These are phyloP conservation scores for Botrytis paeoniae DNA, from an alignment of 2,329 filamentous ascomycete species.

Conservation along the genomic window DNA sequence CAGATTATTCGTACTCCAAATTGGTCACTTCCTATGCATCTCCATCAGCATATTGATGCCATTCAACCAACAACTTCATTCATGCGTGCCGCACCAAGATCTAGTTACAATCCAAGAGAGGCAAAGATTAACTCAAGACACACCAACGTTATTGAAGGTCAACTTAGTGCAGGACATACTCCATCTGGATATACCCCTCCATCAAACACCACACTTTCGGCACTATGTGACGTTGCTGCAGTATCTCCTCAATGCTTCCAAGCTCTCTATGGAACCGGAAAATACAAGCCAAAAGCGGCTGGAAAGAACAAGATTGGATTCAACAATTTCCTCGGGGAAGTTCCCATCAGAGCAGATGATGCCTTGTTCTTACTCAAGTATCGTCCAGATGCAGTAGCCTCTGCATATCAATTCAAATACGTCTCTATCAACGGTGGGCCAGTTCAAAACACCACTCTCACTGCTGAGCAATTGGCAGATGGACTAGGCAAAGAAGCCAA, in stretches of 20 bases:
- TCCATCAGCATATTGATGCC: slow-evolving; percentile 57
- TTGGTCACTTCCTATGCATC: slow-evolving; percentile 57
- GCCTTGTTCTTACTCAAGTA: slow-evolving; percentile 27
- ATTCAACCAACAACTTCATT: slow-evolving; percentile 61
- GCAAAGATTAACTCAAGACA: slow-evolving; percentile 5
- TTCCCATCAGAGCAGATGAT: slow-evolving; percentile 29
- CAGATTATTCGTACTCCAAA: slow-evolving; percentile 50
- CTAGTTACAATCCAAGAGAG: background rate
- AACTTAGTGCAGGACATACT: background rate
- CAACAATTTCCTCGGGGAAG: slow-evolving; percentile 30
- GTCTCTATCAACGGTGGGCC: slow-evolving; percentile 23
- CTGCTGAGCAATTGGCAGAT: slow-evolving; percentile 17
- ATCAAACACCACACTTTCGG: slow-evolving; percentile 31
- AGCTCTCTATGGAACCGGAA: slow-evolving; percentile 27
- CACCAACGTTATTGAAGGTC: slow-evolving; percentile 15
- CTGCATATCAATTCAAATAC: slow-evolving; percentile 24
- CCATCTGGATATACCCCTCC: slow-evolving; percentile 34
- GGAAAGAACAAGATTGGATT: slow-evolving; percentile 29
- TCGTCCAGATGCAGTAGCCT: slow-evolving; percentile 25
- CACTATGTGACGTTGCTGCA: slow-evolving; percentile 60
- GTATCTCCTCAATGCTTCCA: slow-evolving; percentile 29
- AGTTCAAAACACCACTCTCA: slow-evolving; percentile 25
- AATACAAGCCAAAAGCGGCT: slow-evolving; percentile 25
- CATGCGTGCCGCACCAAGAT: slow-evolving; percentile 40
- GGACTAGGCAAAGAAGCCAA: slow-evolving; percentile 47